A percentile compares a stretch with the other conserved stretches of the same genome.
phyloP scores from a whole-genome alignment of 1,284 basidiomycete genomes.

The Ceratorhiza oryzae-sativae region DNA sequence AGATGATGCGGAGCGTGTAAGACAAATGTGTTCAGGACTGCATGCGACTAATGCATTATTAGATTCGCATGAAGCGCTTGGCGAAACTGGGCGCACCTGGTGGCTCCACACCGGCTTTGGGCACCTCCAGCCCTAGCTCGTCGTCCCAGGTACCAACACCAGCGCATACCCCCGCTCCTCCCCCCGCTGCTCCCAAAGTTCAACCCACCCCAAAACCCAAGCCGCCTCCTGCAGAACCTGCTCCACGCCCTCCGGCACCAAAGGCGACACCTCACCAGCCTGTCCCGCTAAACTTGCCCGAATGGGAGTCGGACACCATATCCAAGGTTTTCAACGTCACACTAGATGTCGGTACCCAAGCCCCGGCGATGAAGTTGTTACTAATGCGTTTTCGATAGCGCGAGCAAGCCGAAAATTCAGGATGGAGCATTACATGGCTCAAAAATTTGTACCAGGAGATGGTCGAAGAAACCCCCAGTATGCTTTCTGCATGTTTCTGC shows the following conservation, averaged over 20 bases:
- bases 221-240: constrained; percentile 44
- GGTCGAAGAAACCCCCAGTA: constrained; percentile 67
- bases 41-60: constrained; percentile 35
- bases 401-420: constrained; percentile 70
- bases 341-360: constrained; percentile 67
- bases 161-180: constrained; percentile 48
- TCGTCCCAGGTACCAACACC: constrained; percentile 48
- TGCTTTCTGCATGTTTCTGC: constrained; percentile 46
- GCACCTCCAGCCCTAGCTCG: constrained; percentile 37
- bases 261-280: constrained; percentile 55
- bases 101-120: constrained; percentile 27
- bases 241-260: constrained; percentile 53
- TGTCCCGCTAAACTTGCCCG: constrained; percentile 61
- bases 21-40: constrained; percentile 42
- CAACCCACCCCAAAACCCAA: constrained; percentile 49
- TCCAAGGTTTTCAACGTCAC: constrained; percentile 78
- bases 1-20: constrained; percentile 79
- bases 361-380: not conserved
- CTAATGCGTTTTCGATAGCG: constrained; percentile 56
- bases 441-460: constrained; percentile 79
- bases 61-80: constrained; percentile 89
- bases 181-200: constrained; percentile 47
- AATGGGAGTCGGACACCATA: constrained; percentile 80
- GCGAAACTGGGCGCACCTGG: constrained; percentile 69
- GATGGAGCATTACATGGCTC: constrained; percentile 83